A percentile compares a stretch with the other conserved stretches of the same genome.
Evolutionary conservation across 108 stramenopile species (phyloP).

Genomic region (Cylindrotheca closterium): DNA sequence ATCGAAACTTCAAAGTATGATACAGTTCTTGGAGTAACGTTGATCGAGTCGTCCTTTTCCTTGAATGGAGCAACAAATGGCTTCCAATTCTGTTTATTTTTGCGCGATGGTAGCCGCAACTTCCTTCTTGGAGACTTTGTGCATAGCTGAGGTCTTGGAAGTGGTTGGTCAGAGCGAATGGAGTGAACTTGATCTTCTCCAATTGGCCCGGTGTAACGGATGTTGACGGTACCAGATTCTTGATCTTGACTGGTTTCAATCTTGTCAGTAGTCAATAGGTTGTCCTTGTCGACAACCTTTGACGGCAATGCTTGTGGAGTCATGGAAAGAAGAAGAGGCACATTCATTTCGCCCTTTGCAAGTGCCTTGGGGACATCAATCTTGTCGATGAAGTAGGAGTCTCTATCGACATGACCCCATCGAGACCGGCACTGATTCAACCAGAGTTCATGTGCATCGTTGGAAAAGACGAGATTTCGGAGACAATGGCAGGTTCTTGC

Average conservation of each 20-base stretch:
- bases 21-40: background rate
- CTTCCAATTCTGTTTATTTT: background rate
- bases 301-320: background rate
- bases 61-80: conserved; percentile 3
- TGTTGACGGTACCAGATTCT: too few relatives aligned
- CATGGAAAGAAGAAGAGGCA: background rate
- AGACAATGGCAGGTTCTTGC: background rate
- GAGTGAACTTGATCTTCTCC: background rate
- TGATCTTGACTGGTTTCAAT: background rate
- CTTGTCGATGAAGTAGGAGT: background rate
- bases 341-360: background rate
- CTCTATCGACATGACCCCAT: background rate
- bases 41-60: background rate
- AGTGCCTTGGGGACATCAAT: background rate
- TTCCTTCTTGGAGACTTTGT: too few relatives aligned
- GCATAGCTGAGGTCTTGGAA: background rate
- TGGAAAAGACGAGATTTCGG: background rate
- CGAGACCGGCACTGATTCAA: background rate
- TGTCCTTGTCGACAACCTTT: background rate
- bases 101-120: background rate
- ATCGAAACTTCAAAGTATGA: conserved; percentile 5
- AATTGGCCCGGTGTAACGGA: background rate
- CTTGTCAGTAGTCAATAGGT: background rate
- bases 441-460: background rate
- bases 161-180: background rate